Evolutionary conservation across 306 rosid genomes (phyloP).

Genomic region (Vicia sativa): DNA sequence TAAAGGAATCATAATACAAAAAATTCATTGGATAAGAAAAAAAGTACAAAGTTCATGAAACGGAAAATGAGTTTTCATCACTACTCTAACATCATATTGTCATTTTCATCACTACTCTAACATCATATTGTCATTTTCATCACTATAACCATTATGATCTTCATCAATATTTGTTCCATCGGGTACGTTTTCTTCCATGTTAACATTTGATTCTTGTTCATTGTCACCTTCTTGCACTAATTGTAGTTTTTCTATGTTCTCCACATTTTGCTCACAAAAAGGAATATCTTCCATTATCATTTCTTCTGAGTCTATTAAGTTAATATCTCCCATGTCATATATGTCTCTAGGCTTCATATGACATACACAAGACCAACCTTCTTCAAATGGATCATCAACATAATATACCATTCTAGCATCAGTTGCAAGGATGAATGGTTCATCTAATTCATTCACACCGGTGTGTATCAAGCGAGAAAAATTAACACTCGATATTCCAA

Average conservation of each 20-base stretch:
- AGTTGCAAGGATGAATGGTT: slow-evolving; percentile 24
- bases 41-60: too few species aligned
- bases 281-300: slow-evolving; percentile 2
- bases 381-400: background rate
- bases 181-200: too few species aligned
- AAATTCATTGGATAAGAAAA: too few species aligned
- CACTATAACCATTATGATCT: too few species aligned
- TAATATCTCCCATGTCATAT: slow-evolving; percentile 1
- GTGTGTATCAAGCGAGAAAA: slow-evolving; percentile 6
- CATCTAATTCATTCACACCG: slow-evolving; percentile 15
- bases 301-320: background rate
- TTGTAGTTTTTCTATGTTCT: slow-evolving; percentile 12
- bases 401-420: slow-evolving; percentile 22
- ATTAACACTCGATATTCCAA: too few species aligned
- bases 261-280: slow-evolving; percentile 1
- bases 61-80: too few species aligned
- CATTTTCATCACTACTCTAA: too few species aligned
- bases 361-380: background rate
- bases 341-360: slow-evolving; percentile 19
- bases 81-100: too few species aligned
- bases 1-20: too few species aligned
- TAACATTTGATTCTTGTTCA: background rate
- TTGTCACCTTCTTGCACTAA: background rate
- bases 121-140: too few species aligned
- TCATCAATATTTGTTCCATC: too few species aligned